A percentile compares a stretch with the other conserved stretches of the same genome.
These are phyloP conservation scores for Yamadazyma epiphylla DNA, from an alignment of 1,139 yeast species.

Conservation along the genomic window DNA sequence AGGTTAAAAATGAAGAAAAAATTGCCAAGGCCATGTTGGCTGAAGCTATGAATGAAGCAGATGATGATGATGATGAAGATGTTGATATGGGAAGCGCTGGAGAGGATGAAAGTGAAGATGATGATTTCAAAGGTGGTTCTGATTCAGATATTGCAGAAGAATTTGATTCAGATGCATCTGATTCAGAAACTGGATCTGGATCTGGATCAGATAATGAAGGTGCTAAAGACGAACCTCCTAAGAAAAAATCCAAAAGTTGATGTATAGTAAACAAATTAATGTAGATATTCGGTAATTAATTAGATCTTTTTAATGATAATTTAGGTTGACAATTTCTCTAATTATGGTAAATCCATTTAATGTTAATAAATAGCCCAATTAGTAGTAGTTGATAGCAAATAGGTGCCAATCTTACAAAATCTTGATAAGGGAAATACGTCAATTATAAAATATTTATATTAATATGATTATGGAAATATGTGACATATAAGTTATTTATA, in stretches of 20 bases:
- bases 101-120: slow-evolving; percentile 66
- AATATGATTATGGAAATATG: too few species aligned
- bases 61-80: slow-evolving; percentile 61
- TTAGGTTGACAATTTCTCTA: too few species aligned
- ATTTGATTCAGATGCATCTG: slow-evolving; percentile 67
- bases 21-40: slow-evolving; percentile 80
- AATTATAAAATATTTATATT: too few species aligned
- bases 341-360: too few species aligned
- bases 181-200: slow-evolving; percentile 21
- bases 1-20: slow-evolving; percentile 84
- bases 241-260: slow-evolving; percentile 40
- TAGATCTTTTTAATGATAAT: too few species aligned
- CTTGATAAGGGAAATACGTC: too few species aligned
- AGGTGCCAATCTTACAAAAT: too few species aligned
- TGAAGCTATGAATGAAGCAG: slow-evolving; percentile 69
- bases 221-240: slow-evolving; percentile 41
- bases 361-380: too few species aligned
- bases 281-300: background rate
- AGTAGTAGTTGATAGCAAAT: too few species aligned
- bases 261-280: slow-evolving; percentile 1
- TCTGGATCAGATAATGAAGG: slow-evolving; percentile 30
- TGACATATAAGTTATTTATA: too few species aligned
- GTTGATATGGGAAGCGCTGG: slow-evolving; percentile 76
- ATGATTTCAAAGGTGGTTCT: slow-evolving; percentile 60
- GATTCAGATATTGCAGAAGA: slow-evolving; percentile 83